phyloP scores from a whole-genome alignment of 2,329 filamentous ascomycete species.

The Xylaria sp. region DNA sequence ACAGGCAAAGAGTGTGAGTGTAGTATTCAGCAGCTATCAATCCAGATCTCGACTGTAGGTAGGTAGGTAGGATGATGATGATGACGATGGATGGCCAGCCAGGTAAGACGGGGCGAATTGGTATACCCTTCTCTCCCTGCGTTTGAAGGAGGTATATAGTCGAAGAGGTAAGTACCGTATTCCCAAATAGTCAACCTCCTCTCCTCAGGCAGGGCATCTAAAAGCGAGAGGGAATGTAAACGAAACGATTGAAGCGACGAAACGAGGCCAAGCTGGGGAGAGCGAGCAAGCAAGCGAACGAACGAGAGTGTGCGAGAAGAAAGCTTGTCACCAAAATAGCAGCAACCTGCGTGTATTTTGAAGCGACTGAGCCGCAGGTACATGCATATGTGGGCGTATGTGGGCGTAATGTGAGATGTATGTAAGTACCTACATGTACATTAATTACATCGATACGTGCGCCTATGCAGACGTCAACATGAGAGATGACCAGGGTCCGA shows the following conservation, averaged over 20 bases:
- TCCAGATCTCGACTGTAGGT: no score
- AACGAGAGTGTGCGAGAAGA: constrained; percentile 23
- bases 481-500: not conserved
- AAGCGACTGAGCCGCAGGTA: constrained; percentile 31
- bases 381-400: constrained; percentile 22
- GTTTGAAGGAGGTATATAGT: no score
- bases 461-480: not conserved
- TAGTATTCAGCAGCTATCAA: no score
- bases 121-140: no score
- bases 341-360: constrained; percentile 23
- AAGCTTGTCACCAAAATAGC: constrained; percentile 31
- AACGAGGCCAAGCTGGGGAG: constrained; percentile 17
- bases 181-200: not conserved
- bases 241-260: constrained; percentile 22
- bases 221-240: not conserved
- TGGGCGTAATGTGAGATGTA: no score
- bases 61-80: not conserved
- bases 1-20: no score
- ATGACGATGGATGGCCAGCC: not conserved
- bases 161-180: constrained; percentile 11
- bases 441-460: not conserved
- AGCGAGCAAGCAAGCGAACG: constrained; percentile 11
- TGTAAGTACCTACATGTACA: constrained; percentile 8
- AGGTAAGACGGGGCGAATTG: not conserved
- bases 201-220: not conserved